These are phyloP conservation scores for Linnemannia hyalina DNA, from an alignment of 192 early-diverging fungal genomes.

Conservation along the genomic window DNA sequence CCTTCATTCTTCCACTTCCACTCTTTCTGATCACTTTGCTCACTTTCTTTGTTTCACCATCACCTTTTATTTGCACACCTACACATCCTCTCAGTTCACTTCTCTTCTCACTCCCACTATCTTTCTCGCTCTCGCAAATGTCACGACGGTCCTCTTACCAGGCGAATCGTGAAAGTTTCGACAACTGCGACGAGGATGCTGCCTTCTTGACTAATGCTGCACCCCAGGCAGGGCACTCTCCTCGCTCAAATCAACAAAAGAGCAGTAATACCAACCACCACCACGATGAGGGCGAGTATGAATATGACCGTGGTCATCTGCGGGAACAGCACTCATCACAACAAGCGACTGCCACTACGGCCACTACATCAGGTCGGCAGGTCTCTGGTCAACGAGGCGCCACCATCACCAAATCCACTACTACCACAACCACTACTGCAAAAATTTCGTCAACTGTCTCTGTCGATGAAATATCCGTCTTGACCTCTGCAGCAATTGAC, in stretches of 20 bases:
- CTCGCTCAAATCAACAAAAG: constrained; percentile 5
- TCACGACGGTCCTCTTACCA: constrained; percentile 11
- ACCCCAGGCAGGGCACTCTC: constrained; percentile 6
- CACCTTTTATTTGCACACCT: background rate
- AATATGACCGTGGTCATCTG: background rate
- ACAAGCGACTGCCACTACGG: background rate
- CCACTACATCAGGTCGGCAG: background rate
- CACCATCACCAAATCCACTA: background rate
- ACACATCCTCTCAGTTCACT: background rate
- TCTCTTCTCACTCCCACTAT: background rate
- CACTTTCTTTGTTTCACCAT: background rate
- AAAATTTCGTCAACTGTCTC: background rate
- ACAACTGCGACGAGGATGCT: constrained; percentile 24
- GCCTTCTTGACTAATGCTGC: constrained; percentile 29
- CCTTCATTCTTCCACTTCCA: no score
- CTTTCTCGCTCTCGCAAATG: background rate
- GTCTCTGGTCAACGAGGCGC: background rate
- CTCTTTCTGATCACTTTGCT: no score
- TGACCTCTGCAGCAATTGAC: constrained; percentile 11
- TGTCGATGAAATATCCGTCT: constrained; percentile 13
- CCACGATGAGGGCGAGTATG: background rate
- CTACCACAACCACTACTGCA: background rate
- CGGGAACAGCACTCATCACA: background rate
- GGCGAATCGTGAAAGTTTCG: constrained; percentile 12
- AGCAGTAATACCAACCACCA: background rate